Conservation (phyloP, 345 rosid species). For the Balakata baccata region DNA sequence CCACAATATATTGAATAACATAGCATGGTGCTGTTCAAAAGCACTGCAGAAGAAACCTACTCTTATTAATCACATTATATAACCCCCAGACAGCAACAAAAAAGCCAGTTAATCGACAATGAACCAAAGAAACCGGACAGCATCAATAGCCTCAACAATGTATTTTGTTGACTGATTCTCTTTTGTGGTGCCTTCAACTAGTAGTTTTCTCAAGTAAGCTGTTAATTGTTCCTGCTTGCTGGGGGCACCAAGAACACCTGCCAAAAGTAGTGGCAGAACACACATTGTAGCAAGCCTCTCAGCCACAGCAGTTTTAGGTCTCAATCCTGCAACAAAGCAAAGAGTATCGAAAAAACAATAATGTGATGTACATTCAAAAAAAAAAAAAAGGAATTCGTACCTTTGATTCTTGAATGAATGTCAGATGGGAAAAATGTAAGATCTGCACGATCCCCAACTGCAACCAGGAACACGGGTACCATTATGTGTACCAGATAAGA, state of each 20-base stretch:
- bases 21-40: conserved; percentile 69
- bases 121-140: conserved; percentile 94
- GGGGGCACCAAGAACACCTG: conserved; percentile 91
- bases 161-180: conserved; percentile 53
- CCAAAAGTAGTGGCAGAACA: conserved; percentile 80
- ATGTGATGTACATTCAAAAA: conserved; percentile 15
- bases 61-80: conserved; percentile 18
- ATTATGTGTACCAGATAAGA: conserved; percentile 71
- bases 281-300: conserved; percentile 73
- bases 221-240: conserved; percentile 62
- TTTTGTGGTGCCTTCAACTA: conserved; percentile 53
- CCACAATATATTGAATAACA: conserved; percentile 84
- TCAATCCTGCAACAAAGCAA: conserved; percentile 58
- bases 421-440: conserved; percentile 59
- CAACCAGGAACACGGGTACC: conserved; percentile 82
- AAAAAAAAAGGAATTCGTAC: conserved; percentile 31
- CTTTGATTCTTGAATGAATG: conserved; percentile 62
- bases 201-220: conserved; percentile 69
- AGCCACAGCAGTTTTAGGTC: conserved; percentile 73
- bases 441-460: conserved; percentile 80
- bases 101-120: conserved; percentile 23
- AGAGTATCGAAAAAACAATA: conserved; percentile 18
- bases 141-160: conserved; percentile 57
- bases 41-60: conserved; percentile 52
- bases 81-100: conserved; percentile 7